Conservation (phyloP, 345 rosid genomes). For the Dipteronia dyeriana region DNA sequence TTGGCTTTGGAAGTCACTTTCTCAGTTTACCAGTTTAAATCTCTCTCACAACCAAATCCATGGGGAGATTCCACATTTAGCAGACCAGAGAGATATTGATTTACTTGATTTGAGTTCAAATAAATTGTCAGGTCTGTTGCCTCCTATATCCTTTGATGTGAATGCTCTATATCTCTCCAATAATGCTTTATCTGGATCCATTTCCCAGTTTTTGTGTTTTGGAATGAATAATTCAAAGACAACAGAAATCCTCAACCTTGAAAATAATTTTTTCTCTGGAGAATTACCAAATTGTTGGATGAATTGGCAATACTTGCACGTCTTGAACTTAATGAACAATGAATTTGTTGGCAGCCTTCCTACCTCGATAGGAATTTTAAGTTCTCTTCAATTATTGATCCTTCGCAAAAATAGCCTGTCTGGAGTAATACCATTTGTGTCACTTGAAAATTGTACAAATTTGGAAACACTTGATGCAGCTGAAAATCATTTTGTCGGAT, state of each 20-base stretch:
- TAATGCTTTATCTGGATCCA: neutral
- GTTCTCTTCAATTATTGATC: conserved; percentile 16
- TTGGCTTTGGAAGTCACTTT: too few species aligned
- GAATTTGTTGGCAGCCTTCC: conserved; percentile 25
- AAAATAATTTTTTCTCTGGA: neutral
- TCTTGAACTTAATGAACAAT: conserved; percentile 21
- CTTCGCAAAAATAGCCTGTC: conserved; percentile 12
- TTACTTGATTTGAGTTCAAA: neutral
- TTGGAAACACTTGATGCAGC: neutral
- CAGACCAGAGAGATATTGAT: neutral
- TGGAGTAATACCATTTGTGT: neutral
- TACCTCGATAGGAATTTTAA: conserved; percentile 17
- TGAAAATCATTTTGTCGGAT: neutral
- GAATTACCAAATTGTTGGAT: neutral
- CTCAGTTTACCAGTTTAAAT: too few species aligned
- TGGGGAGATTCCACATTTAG: neutral
- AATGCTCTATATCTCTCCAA: neutral
- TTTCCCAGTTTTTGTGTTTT: neutral
- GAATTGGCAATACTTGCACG: conserved; percentile 7
- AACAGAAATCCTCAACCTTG: neutral
- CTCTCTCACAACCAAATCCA: neutral
- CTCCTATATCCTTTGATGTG: neutral
- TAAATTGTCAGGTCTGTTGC: neutral
- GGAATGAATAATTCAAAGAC: neutral
- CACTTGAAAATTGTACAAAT: neutral